Evolutionary conservation across 352 stramenopile genomes (phyloP).

Genomic region (Aphanomyces euteiches): DNA sequence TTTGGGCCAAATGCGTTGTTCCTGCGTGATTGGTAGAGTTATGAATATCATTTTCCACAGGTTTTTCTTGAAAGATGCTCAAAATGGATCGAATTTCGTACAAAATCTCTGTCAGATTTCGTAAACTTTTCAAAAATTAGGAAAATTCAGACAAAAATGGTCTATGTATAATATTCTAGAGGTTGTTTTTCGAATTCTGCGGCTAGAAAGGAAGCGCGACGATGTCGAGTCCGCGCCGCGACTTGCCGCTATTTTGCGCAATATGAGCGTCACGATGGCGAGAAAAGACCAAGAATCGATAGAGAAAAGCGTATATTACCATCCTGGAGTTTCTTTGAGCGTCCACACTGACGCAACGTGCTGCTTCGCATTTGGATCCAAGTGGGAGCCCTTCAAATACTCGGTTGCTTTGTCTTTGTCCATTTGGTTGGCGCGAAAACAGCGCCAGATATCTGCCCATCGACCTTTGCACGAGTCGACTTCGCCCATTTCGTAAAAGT

Average conservation of each 20-base stretch:
- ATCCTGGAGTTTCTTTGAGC: slow-evolving; percentile 61
- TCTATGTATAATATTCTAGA: not conserved
- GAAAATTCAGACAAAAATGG: not conserved
- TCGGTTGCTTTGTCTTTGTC: slow-evolving; percentile 43
- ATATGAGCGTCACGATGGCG: not conserved
- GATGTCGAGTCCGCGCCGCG: not conserved
- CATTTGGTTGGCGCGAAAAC: slow-evolving; percentile 75
- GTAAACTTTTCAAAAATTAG: too few species aligned
- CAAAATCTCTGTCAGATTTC: too few species aligned
- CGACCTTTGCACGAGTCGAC: slow-evolving; percentile 77
- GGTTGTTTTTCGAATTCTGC: not conserved
- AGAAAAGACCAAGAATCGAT: slow-evolving; percentile 6
- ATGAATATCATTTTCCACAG: not conserved
- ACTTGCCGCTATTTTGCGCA: not conserved
- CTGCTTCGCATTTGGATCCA: slow-evolving; percentile 53
- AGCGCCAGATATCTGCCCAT: slow-evolving; percentile 79
- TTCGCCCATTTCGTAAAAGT: slow-evolving; percentile 69
- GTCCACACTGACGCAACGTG: slow-evolving; percentile 61
- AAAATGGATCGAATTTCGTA: too few species aligned
- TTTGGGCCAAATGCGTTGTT: not conserved
- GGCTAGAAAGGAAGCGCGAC: not conserved
- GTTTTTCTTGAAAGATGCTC: too few species aligned
- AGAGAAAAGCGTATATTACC: slow-evolving; percentile 42
- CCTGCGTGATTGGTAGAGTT: not conserved
- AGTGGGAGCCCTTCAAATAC: slow-evolving; percentile 62